A percentile compares a stretch with the other conserved stretches of the same genome.
Conservation (phyloP, 208 protist species). For the Leishmania arabica region DNA sequence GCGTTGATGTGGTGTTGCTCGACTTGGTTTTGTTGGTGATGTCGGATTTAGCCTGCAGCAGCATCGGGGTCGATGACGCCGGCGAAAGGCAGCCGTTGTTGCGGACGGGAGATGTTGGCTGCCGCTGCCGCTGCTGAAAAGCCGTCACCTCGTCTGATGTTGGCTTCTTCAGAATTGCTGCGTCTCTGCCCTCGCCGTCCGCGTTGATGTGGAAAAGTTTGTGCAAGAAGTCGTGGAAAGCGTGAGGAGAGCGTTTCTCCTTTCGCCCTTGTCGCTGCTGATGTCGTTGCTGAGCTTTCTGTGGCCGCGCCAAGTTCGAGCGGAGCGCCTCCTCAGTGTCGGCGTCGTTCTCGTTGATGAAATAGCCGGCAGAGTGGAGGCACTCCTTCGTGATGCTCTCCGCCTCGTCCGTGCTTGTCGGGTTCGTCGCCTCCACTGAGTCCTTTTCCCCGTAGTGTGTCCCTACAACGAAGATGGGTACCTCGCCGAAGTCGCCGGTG, state of each 20-base stretch:
- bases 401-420: conserved; percentile 10
- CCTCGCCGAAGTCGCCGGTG: conserved; percentile 22
- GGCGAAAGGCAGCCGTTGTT: not conserved
- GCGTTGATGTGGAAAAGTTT: conserved; percentile 7
- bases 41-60: not conserved
- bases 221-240: conserved; percentile 12
- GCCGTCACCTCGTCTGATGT: not conserved
- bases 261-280: not conserved
- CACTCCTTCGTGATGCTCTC: conserved; percentile 22
- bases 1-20: not conserved
- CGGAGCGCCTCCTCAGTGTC: conserved; percentile 3
- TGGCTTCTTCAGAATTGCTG: not conserved
- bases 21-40: not conserved
- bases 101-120: not conserved
- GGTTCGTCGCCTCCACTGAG: conserved; percentile 19
- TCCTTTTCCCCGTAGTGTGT: conserved; percentile 37
- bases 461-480: conserved; percentile 64
- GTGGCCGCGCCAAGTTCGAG: not conserved
- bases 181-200: conserved; percentile 1
- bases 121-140: not conserved
- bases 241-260: conserved; percentile 11
- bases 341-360: conserved; percentile 22
- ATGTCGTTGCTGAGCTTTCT: not conserved
- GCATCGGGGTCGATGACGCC: not conserved
- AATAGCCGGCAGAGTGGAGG: conserved; percentile 30